These are phyloP conservation scores for Chaetomiaceae sp. DNA, from an alignment of 2,329 filamentous ascomycete species.

Conservation along the genomic window DNA sequence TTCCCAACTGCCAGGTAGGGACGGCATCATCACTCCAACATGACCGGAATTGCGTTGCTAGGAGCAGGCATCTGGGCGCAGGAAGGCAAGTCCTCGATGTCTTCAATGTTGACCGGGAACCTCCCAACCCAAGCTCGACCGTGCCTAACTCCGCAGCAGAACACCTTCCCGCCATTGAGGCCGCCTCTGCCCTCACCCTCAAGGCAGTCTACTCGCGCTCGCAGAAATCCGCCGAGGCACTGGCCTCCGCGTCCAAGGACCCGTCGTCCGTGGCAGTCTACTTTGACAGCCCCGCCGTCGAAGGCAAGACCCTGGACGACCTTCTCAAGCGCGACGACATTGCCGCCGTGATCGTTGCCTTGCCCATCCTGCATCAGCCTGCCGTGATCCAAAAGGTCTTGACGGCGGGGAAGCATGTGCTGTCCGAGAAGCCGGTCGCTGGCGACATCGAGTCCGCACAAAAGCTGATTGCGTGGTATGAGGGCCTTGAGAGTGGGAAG, in stretches of 20 bases:
- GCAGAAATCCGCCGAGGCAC: conserved; percentile 49
- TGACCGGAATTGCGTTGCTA: conserved; percentile 32
- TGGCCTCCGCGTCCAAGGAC: conserved; percentile 30
- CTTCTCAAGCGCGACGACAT: conserved; percentile 53
- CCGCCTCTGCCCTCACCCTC: conserved; percentile 46
- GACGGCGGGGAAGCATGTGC: conserved; percentile 63
- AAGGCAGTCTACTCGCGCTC: conserved; percentile 65
- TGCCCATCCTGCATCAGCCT: conserved; percentile 61
- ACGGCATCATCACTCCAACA: conserved; percentile 14
- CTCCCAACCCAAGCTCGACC: neutral
- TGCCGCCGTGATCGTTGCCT: conserved; percentile 51
- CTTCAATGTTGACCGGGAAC: neutral
- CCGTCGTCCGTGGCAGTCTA: conserved; percentile 45
- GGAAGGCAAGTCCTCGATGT: conserved; percentile 21
- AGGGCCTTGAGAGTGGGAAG: conserved; percentile 11
- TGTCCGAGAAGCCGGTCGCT: conserved; percentile 66
- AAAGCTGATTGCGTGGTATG: conserved; percentile 31
- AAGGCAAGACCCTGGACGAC: conserved; percentile 44
- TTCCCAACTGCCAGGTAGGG: too few species aligned
- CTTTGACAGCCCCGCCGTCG: conserved; percentile 46
- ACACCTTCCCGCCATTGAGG: conserved; percentile 53
- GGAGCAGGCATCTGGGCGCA: conserved; percentile 35
- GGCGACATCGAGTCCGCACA: conserved; percentile 41
- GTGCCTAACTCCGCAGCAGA: conserved; percentile 20
- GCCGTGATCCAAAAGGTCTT: conserved; percentile 54